phyloP scores from a whole-genome alignment of 1,284 basidiomycete species.

The Fistulinella cinereoalba region DNA sequence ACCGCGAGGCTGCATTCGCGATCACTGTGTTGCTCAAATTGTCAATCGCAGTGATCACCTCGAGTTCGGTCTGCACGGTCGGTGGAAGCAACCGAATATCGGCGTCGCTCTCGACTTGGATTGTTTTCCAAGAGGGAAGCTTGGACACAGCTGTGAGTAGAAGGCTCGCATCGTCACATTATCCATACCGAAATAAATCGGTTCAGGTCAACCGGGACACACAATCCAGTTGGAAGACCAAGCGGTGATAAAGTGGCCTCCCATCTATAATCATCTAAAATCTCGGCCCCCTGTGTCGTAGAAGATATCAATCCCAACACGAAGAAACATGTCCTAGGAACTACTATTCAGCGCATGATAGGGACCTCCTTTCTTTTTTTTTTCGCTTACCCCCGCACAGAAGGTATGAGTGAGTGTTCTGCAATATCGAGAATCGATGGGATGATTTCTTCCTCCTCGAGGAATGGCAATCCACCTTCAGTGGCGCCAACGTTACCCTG shows the following conservation, averaged over 20 bases:
- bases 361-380: not conserved
- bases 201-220: conserved; percentile 80
- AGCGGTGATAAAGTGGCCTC: conserved; percentile 85
- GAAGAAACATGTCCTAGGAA: conserved; percentile 88
- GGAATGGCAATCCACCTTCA: conserved; percentile 85
- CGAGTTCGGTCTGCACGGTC: conserved; percentile 72
- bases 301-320: conserved; percentile 83
- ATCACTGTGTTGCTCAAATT: conserved; percentile 96
- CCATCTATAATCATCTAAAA: conserved; percentile 91
- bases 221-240: conserved; percentile 87
- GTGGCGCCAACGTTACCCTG: conserved; percentile 95
- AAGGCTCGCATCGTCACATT: not conserved
- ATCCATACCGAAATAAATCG: conserved; percentile 77
- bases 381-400: conserved; percentile 81
- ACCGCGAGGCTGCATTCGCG: conserved; percentile 87
- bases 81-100: conserved; percentile 60
- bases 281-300: conserved; percentile 72
- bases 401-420: conserved; percentile 84
- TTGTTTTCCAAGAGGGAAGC: conserved; percentile 76
- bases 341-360: conserved; percentile 6
- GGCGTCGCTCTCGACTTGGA: conserved; percentile 43
- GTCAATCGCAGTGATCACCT: conserved; percentile 86
- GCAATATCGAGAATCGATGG: conserved; percentile 90
- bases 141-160: conserved; percentile 31
- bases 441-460: conserved; percentile 93